These are phyloP conservation scores for Macrolepiota albuminosa DNA, from an alignment of 768 basidiomycete species.

Conservation along the genomic window DNA sequence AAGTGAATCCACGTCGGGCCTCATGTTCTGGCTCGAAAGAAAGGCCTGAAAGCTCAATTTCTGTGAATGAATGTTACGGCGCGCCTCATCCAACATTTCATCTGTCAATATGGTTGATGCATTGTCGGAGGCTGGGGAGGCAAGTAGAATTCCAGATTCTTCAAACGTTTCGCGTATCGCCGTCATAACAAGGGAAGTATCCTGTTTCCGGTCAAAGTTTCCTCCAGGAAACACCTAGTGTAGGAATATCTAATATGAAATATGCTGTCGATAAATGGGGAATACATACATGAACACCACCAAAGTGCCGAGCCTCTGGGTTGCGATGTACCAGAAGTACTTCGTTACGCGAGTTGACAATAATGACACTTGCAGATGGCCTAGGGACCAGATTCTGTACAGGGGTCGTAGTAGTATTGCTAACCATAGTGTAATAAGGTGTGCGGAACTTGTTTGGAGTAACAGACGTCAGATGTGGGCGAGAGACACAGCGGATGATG, in stretches of 20 bases:
- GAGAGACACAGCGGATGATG: background rate
- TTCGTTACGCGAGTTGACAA: constrained; percentile 64
- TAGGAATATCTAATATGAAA: constrained; percentile 1
- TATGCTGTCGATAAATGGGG: background rate
- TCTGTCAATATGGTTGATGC: constrained; percentile 25
- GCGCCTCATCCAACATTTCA: constrained; percentile 44
- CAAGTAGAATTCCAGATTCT: constrained; percentile 65
- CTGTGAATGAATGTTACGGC: constrained; percentile 52
- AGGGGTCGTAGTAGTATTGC: background rate
- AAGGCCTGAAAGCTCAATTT: constrained; percentile 48
- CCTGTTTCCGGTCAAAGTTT: constrained; percentile 59
- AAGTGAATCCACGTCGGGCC: constrained; percentile 39
- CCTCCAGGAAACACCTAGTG: constrained; percentile 74
- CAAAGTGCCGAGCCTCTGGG: constrained; percentile 58
- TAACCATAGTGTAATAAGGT: constrained; percentile 8
- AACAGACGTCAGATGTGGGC: background rate
- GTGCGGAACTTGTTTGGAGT: background rate
- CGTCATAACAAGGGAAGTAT: constrained; percentile 50
- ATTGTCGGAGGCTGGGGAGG: constrained; percentile 28
- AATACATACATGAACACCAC: constrained; percentile 56
- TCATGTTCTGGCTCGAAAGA: constrained; percentile 39
- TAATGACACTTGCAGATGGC: constrained; percentile 62
- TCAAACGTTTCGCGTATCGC: constrained; percentile 78
- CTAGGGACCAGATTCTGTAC: constrained; percentile 31
- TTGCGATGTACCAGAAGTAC: constrained; percentile 68